Percentiles rank a stretch among this genome's conserved stretches.
Conservation (phyloP, 2,329 filamentous ascomycete species). For the Didymella exigua region DNA sequence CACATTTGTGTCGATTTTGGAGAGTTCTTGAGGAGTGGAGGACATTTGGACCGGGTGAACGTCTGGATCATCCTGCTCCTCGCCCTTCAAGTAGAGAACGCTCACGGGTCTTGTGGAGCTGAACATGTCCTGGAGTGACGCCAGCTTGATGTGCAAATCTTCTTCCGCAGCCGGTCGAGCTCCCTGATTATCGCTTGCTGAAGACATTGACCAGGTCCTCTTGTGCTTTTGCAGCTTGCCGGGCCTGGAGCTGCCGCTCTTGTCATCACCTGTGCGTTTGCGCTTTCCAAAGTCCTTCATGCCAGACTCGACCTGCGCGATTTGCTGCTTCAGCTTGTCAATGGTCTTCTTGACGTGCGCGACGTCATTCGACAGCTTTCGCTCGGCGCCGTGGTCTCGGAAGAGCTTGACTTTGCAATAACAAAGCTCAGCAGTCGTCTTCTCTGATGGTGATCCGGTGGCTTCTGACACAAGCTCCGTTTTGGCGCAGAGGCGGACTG, state of each 20-base stretch:
- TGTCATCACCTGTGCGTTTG: slow-evolving; percentile 59
- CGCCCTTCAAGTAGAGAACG: slow-evolving; percentile 76
- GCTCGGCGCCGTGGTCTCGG: slow-evolving; percentile 91
- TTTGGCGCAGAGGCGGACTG: slow-evolving; percentile 89
- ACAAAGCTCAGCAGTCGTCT: slow-evolving; percentile 70
- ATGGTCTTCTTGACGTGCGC: slow-evolving; percentile 96
- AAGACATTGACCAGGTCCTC: slow-evolving; percentile 93
- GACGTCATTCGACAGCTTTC: slow-evolving; percentile 92
- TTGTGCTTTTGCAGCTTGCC: slow-evolving; percentile 92
- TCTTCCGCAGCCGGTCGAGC: slow-evolving; percentile 61
- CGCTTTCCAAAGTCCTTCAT: slow-evolving; percentile 65
- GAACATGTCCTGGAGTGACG: slow-evolving; percentile 85
- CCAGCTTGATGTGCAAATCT: slow-evolving; percentile 78
- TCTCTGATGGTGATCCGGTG: slow-evolving; percentile 52
- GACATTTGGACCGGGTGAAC: slow-evolving; percentile 75
- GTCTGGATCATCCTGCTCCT: slow-evolving; percentile 80
- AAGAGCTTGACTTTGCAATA: slow-evolving; percentile 98
- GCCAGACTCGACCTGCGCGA: slow-evolving; percentile 72
- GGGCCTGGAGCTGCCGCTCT: slow-evolving; percentile 60
- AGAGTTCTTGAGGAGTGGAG: slow-evolving; percentile 68
- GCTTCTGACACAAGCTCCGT: slow-evolving; percentile 70
- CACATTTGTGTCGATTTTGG: slow-evolving; percentile 54
- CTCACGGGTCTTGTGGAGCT: slow-evolving; percentile 80
- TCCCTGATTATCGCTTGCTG: slow-evolving; percentile 56
- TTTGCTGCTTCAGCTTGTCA: slow-evolving; percentile 94